These are phyloP conservation scores for Jackrogersella minutella DNA, from an alignment of 495 filamentous ascomycete genomes.

Conservation along the genomic window DNA sequence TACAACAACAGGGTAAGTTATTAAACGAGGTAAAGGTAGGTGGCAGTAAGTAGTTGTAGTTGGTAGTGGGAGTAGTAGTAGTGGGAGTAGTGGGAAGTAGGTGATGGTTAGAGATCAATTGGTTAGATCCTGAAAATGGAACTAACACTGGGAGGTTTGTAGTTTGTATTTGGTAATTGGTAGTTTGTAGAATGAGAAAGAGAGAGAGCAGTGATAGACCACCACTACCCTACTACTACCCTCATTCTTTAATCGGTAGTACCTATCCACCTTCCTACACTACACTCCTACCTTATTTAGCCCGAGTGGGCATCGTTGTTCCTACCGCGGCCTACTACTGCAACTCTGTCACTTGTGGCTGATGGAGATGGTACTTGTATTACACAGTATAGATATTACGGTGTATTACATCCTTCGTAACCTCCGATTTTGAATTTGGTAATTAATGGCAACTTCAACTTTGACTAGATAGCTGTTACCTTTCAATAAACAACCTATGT, in stretches of 20 bases:
- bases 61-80: no score
- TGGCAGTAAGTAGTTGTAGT: neutral
- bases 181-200: no score
- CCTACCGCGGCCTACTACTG: no score
- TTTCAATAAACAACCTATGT: no score
- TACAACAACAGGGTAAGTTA: constrained; percentile 22
- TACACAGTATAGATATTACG: neutral
- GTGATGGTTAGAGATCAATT: neutral
- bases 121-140: neutral
- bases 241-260: no score
- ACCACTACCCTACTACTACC: no score
- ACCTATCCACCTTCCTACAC: neutral
- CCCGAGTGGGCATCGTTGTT: neutral
- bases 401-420: neutral
- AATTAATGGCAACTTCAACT: neutral
- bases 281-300: constrained; percentile 1
- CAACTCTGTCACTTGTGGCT: constrained; percentile 26
- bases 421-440: neutral
- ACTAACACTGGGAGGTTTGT: no score
- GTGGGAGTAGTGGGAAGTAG: neutral
- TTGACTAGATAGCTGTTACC: neutral
- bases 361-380: neutral
- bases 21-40: constrained; percentile 20
- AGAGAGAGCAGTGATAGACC: no score
- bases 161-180: no score